These are phyloP conservation scores for Chenopodium formosanum DNA, from an alignment of 148 eudicot species.

Conservation along the genomic window DNA sequence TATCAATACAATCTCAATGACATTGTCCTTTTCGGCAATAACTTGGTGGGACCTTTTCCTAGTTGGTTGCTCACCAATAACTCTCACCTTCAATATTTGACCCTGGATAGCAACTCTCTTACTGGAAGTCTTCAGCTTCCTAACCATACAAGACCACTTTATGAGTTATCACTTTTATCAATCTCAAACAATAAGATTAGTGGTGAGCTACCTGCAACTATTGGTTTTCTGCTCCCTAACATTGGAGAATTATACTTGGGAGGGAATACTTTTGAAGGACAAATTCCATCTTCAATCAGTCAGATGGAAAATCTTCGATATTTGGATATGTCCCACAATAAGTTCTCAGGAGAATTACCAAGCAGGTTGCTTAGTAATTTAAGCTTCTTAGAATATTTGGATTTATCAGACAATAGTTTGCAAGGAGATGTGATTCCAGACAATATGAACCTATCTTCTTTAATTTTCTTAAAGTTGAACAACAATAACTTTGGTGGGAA, in stretches of 20 bases:
- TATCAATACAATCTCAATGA: not conserved
- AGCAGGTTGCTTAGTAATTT: not conserved
- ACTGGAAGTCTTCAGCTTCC: no score
- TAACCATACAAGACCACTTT: no score
- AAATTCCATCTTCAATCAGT: conserved; percentile 13
- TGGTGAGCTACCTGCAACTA: conserved; percentile 21
- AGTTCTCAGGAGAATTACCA: conserved; percentile 11
- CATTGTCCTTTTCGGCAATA: no score
- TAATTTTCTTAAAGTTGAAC: not conserved
- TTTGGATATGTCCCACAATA: conserved; percentile 13
- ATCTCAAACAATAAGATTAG: conserved; percentile 12
- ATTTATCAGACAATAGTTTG: conserved; percentile 1
- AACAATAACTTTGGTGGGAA: conserved; percentile 18
- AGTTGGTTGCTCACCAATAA: no score
- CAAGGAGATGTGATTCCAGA: conserved; percentile 18
- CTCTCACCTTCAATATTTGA: no score
- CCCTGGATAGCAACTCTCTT: no score
- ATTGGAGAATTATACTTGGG: conserved; percentile 2
- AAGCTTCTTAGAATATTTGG: not conserved
- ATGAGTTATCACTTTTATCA: no score
- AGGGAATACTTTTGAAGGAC: conserved; percentile 11
- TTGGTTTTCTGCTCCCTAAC: conserved; percentile 7
- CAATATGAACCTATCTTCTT: not conserved
- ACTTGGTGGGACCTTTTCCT: no score
- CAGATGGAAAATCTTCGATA: not conserved